These are phyloP conservation scores for Mycena latifolia DNA, from an alignment of 768 basidiomycete genomes.

Conservation along the genomic window DNA sequence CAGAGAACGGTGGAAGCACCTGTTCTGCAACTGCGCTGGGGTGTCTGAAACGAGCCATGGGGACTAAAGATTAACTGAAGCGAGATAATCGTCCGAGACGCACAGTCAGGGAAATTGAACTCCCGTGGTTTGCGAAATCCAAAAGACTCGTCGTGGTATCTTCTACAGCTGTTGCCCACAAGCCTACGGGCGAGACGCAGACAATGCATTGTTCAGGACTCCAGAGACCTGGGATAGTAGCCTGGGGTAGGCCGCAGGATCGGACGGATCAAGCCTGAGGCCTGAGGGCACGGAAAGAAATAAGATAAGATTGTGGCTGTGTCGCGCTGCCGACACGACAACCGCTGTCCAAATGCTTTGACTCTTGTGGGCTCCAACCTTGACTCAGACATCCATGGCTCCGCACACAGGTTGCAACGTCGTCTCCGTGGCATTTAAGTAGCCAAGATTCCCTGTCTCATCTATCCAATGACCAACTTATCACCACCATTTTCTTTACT, in stretches of 20 bases:
- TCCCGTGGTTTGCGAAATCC: constrained; percentile 76
- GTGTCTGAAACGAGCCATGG: constrained; percentile 18
- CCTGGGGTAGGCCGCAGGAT: neutral
- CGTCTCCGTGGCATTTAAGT: neutral
- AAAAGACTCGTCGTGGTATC: constrained; percentile 86
- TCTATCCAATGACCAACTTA: neutral
- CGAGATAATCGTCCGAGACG: constrained; percentile 42
- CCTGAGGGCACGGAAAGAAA: neutral
- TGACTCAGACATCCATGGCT: constrained; percentile 6
- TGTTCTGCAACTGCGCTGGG: constrained; percentile 32
- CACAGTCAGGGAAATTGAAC: constrained; percentile 81
- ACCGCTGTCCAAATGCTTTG: neutral
- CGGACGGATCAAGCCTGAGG: neutral
- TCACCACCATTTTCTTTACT: constrained; percentile 8
- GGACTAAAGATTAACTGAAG: neutral
- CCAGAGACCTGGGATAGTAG: too few relatives aligned
- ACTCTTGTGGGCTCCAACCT: neutral
- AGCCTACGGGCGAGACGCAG: neutral
- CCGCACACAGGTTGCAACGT: neutral
- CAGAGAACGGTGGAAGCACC: neutral
- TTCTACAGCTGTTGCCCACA: constrained; percentile 3
- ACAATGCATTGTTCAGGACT: neutral
- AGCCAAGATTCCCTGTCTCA: neutral
- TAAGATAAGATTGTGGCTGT: neutral
- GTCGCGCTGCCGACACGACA: neutral